These are phyloP conservation scores for Fusarium coicis DNA, from an alignment of 2,329 filamentous ascomycete species.

Conservation along the genomic window DNA sequence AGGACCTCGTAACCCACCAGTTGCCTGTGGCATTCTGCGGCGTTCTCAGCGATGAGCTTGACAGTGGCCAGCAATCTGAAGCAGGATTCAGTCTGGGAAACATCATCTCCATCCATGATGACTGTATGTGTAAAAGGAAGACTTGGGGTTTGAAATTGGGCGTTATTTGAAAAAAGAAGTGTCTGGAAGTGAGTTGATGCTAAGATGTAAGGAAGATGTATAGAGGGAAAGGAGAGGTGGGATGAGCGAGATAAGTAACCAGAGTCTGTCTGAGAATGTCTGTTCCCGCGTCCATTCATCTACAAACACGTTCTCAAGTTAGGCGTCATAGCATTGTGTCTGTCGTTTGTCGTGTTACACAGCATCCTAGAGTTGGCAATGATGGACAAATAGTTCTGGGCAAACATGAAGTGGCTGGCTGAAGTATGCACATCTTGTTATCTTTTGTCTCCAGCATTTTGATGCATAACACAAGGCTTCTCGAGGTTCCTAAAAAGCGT, in stretches of 20 bases:
- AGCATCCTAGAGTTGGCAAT: not conserved
- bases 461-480: too few relatives aligned
- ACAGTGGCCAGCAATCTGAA: not conserved
- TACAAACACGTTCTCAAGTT: not conserved
- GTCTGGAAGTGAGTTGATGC: not conserved
- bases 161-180: fast-evolving
- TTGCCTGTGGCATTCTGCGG: not conserved
- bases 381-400: not conserved
- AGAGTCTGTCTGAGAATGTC: not conserved
- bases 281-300: not conserved
- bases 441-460: not conserved
- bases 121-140: fast-evolving
- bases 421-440: not conserved
- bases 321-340: not conserved
- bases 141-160: fast-evolving
- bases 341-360: not conserved
- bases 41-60: not conserved
- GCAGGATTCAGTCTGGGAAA: not conserved
- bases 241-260: not conserved
- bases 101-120: not conserved
- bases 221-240: too few relatives aligned
- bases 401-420: not conserved
- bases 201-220: not conserved
- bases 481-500: too few relatives aligned
- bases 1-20: not conserved